Conservation (phyloP, 306 rosid genomes). For the Quercus rubra region DNA sequence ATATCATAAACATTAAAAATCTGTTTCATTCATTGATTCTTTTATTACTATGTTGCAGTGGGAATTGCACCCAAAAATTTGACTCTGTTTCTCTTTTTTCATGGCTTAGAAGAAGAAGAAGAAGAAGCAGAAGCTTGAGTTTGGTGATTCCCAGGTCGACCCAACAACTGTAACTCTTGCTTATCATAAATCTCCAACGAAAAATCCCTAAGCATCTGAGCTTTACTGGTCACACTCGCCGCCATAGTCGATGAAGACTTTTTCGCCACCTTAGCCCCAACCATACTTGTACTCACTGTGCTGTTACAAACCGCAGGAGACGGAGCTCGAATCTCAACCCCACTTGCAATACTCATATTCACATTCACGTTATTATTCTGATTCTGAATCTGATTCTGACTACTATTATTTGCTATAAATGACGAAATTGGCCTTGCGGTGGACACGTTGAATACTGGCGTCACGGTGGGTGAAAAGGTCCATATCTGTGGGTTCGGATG, state of each 20-base stretch:
- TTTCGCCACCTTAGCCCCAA: constrained; percentile 46
- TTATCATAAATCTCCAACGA: constrained; percentile 41
- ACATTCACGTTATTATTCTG: not conserved
- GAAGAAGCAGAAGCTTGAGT: not conserved
- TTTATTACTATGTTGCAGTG: not conserved
- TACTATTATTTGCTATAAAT: not conserved
- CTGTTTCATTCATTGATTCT: not conserved
- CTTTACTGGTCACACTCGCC: constrained; percentile 44
- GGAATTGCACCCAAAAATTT: not conserved
- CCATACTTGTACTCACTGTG: constrained; percentile 37
- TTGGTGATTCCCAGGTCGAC: constrained; percentile 20
- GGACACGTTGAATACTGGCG: constrained; percentile 44
- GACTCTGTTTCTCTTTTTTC: constrained; percentile 3
- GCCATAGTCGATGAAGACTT: constrained; percentile 49
- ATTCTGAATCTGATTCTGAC: no score
- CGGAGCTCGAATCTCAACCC: constrained; percentile 23
- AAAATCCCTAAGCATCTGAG: constrained; percentile 46
- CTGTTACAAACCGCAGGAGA: constrained; percentile 1
- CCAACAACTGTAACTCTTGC: constrained; percentile 43
- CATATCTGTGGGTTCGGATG: constrained; percentile 48
- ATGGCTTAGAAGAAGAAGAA: not conserved
- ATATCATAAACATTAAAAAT: not conserved
- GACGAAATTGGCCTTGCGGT: constrained; percentile 39
- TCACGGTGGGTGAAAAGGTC: constrained; percentile 48
- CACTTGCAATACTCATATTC: constrained; percentile 3